Percentiles rank a stretch among this genome's conserved stretches.
Evolutionary conservation across 2,329 filamentous ascomycete genomes (phyloP).

Genomic region (Beauveria caledonica): DNA sequence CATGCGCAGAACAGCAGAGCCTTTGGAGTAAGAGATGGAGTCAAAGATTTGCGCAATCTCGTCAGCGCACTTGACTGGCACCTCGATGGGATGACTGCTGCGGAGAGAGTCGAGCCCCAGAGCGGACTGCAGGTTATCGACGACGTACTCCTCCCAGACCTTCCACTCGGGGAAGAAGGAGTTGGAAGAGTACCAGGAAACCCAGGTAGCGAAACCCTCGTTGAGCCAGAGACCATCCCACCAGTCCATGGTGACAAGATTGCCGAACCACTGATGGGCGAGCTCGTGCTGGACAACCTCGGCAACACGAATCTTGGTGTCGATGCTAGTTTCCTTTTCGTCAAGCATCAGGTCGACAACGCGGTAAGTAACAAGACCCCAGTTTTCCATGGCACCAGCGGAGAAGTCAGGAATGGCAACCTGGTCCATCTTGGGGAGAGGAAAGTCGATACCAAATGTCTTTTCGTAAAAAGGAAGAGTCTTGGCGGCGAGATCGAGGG

Average conservation of each 20-base stretch:
- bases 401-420: slow-evolving; percentile 94
- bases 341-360: slow-evolving; percentile 77
- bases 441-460: slow-evolving; percentile 76
- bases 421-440: slow-evolving; percentile 45
- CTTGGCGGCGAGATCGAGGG: slow-evolving; percentile 77
- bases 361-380: slow-evolving; percentile 91
- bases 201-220: slow-evolving; percentile 67
- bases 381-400: slow-evolving; percentile 96
- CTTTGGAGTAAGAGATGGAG: slow-evolving; percentile 94
- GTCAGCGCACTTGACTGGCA: slow-evolving; percentile 88
- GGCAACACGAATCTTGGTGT: slow-evolving; percentile 84
- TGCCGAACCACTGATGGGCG: slow-evolving; percentile 97
- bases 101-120: slow-evolving; percentile 81
- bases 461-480: slow-evolving; percentile 94
- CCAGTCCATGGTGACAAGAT: slow-evolving; percentile 96
- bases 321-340: slow-evolving; percentile 82
- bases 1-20: slow-evolving; percentile 93
- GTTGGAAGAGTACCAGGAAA: slow-evolving; percentile 69
- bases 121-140: slow-evolving; percentile 82
- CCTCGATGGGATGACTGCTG: slow-evolving; percentile 94
- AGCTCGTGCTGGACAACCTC: slow-evolving; percentile 96
- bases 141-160: slow-evolving; percentile 93
- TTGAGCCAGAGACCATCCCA: slow-evolving; percentile 98
- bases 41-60: slow-evolving; percentile 99
- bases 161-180: slow-evolving; percentile 97